phyloP scores from a whole-genome alignment of 176 grass and related monocot genomes.

The Hsuehochloa calcarea region DNA sequence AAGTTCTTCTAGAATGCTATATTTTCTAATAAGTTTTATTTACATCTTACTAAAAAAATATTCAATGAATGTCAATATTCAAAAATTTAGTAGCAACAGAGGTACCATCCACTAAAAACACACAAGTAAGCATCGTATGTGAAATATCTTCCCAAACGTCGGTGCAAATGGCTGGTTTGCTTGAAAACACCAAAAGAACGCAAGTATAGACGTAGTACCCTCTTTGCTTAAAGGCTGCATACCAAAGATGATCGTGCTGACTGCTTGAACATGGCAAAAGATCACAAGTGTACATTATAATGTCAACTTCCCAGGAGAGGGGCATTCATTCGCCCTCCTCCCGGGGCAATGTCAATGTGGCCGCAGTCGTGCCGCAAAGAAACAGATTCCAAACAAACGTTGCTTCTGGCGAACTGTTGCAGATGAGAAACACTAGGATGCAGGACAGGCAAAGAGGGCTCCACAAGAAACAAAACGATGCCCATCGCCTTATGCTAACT shows the following conservation, averaged over 20 bases:
- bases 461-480: constrained; percentile 13
- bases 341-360: background rate
- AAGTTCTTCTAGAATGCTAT: background rate
- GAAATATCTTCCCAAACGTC: background rate
- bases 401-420: background rate
- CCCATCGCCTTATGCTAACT: background rate
- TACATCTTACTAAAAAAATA: background rate
- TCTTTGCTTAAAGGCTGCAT: background rate
- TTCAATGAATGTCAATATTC: background rate
- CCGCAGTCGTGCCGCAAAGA: background rate
- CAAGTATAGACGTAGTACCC: background rate
- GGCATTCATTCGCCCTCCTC: too few species aligned
- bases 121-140: background rate
- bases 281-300: background rate
- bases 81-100: background rate
- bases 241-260: background rate
- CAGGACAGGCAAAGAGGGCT: background rate
- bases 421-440: background rate
- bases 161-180: background rate
- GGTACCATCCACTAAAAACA: background rate
- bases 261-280: background rate
- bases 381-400: background rate
- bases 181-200: constrained; percentile 8
- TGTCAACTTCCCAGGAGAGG: background rate
- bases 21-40: background rate